Conservation (phyloP, 2,329 filamentous ascomycete genomes). For the Zymoseptoria brevis region DNA sequence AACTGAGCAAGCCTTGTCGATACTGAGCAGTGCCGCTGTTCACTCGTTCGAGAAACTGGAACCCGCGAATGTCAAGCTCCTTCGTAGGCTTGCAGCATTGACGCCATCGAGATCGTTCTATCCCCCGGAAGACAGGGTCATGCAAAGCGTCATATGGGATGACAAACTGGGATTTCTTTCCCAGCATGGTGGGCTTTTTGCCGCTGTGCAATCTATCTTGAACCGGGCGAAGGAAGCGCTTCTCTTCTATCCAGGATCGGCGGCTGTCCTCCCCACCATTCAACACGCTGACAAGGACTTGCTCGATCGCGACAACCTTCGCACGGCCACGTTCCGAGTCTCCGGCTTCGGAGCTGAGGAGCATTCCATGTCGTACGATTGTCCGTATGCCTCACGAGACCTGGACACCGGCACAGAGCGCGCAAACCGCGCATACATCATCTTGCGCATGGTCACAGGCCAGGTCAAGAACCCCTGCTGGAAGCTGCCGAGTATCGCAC, state of each 20-base stretch:
- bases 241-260: constrained; percentile 1
- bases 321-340: constrained; percentile 9
- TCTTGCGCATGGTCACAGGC: neutral
- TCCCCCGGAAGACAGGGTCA: constrained; percentile 31
- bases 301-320: constrained; percentile 5
- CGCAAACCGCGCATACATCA: constrained; percentile 3
- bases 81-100: constrained; percentile 25
- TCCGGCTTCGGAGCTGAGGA: constrained; percentile 29
- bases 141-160: constrained; percentile 42
- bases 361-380: constrained; percentile 20
- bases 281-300: neutral
- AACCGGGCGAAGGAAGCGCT: constrained; percentile 1
- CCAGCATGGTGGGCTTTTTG: constrained; percentile 8
- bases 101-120: constrained; percentile 38
- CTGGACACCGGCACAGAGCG: neutral
- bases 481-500: neutral
- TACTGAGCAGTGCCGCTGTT: constrained; percentile 15
- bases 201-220: constrained; percentile 5
- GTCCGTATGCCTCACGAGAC: constrained; percentile 17
- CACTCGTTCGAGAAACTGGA: constrained; percentile 21
- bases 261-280: neutral
- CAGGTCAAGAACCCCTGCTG: neutral
- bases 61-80: constrained; percentile 8
- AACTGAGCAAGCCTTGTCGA: constrained; percentile 44
- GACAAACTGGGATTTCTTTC: constrained; percentile 24